Percentiles rank a stretch among this genome's conserved stretches.
phyloP scores from a whole-genome alignment of 1,284 basidiomycete genomes.

The Phlebopus sp. region DNA sequence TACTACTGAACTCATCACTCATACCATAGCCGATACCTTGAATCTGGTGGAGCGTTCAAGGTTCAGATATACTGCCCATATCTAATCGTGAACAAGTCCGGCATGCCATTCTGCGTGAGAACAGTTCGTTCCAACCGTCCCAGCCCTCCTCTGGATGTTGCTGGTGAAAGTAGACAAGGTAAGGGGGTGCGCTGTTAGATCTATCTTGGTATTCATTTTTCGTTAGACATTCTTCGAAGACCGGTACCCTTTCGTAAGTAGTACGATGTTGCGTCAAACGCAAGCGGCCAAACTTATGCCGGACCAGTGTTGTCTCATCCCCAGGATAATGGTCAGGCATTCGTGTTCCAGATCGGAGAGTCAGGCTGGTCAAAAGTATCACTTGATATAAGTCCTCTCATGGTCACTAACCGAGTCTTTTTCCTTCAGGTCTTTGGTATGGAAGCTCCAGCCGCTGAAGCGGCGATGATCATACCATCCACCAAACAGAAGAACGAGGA shows the following conservation, averaged over 20 bases:
- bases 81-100: slow-evolving; percentile 92
- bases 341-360: slow-evolving; percentile 81
- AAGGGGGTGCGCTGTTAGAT: slow-evolving; percentile 8
- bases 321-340: slow-evolving; percentile 80
- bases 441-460: slow-evolving; percentile 91
- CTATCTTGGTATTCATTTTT: slow-evolving; percentile 4
- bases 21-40: slow-evolving; percentile 67
- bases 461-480: slow-evolving; percentile 76
- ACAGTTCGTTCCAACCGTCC: slow-evolving; percentile 70
- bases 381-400: background rate
- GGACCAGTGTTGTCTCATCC: slow-evolving; percentile 84
- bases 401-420: slow-evolving; percentile 4
- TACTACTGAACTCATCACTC: slow-evolving; percentile 3
- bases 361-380: slow-evolving; percentile 88
- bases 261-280: slow-evolving; percentile 10
- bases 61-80: slow-evolving; percentile 96
- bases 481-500: slow-evolving; percentile 71
- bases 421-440: slow-evolving; percentile 68
- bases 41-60: slow-evolving; percentile 97
- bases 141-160: slow-evolving; percentile 76
- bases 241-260: slow-evolving; percentile 76
- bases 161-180: slow-evolving; percentile 72
- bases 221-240: slow-evolving; percentile 53
- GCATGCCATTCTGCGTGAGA: slow-evolving; percentile 78
- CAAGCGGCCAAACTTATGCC: slow-evolving; percentile 33